These are phyloP conservation scores for Aspergillus cavernicola DNA, from an alignment of 495 filamentous ascomycete genomes.

Conservation along the genomic window DNA sequence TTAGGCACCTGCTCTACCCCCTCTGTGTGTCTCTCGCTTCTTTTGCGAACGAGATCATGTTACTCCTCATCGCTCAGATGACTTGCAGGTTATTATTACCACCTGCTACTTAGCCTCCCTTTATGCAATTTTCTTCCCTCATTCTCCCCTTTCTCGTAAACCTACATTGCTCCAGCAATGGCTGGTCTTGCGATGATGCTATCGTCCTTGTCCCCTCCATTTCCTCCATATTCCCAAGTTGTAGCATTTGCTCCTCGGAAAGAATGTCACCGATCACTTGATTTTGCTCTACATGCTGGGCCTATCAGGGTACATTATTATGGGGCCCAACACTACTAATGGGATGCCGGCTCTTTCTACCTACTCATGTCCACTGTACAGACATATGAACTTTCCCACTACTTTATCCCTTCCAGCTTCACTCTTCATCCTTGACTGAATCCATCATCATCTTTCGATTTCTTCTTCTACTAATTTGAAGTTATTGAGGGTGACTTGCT, in stretches of 20 bases:
- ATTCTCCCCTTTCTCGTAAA: not conserved
- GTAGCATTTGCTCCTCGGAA: too few relatives aligned
- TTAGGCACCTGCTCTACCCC: conserved; percentile 9
- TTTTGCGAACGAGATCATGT: conserved; percentile 12
- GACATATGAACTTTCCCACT: too few relatives aligned
- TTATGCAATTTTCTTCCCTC: not conserved
- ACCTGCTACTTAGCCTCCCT: conserved; percentile 3
- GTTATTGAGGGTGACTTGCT: too few relatives aligned
- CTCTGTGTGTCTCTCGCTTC: conserved; percentile 17
- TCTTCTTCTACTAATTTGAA: too few relatives aligned
- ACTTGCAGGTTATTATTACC: conserved; percentile 10
- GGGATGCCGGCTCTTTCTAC: not conserved
- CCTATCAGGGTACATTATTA: not conserved
- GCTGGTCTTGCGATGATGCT: too few relatives aligned
- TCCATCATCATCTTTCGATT: too few relatives aligned
- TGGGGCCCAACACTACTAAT: not conserved
- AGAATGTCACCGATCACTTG: not conserved
- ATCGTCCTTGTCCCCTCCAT: too few relatives aligned
- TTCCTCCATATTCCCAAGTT: not conserved
- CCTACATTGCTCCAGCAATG: not conserved
- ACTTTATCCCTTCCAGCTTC: not conserved
- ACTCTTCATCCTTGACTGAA: too few relatives aligned
- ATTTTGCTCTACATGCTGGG: not conserved
- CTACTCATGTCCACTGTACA: too few relatives aligned
- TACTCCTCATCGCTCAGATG: conserved; percentile 12